These are phyloP conservation scores for Talaromyces sp. DNA, from an alignment of 2,329 filamentous ascomycete genomes.

Conservation along the genomic window DNA sequence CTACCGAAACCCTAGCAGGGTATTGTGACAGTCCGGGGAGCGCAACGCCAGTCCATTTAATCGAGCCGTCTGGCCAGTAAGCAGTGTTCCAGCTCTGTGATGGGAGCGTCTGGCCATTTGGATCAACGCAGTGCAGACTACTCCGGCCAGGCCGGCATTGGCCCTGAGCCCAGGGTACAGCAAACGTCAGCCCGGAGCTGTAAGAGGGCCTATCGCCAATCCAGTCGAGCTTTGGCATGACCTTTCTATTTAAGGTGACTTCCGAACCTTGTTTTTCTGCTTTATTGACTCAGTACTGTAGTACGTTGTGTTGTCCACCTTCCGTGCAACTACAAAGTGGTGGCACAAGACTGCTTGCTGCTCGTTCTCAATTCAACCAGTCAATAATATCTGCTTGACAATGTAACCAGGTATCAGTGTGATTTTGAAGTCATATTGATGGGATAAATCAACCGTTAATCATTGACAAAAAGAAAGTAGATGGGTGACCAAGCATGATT, in stretches of 20 bases:
- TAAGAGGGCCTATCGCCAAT: conserved; percentile 34
- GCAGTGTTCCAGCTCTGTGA: conserved; percentile 55
- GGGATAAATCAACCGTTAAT: background rate
- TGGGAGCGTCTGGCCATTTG: conserved; percentile 16
- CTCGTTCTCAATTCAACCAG: background rate
- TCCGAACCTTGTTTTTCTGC: background rate
- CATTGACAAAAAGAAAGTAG: background rate
- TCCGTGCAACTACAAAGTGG: too few species aligned
- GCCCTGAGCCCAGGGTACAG: conserved; percentile 39
- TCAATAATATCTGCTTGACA: background rate
- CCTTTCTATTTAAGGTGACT: background rate
- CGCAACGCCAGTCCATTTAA: conserved; percentile 59
- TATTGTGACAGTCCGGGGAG: conserved; percentile 39
- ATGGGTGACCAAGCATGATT: background rate
- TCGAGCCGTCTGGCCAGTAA: conserved; percentile 56
- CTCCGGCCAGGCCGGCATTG: conserved; percentile 34
- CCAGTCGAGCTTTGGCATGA: conserved; percentile 25
- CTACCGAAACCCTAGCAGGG: conserved; percentile 39
- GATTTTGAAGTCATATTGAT: background rate
- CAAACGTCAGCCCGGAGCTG: conserved; percentile 39
- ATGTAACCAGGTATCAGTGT: background rate
- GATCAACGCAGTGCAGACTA: conserved; percentile 28
- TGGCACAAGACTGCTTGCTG: background rate
- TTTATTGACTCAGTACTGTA: background rate
- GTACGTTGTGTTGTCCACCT: too few species aligned